A percentile compares a stretch with the other conserved stretches of the same genome.
Conservation (phyloP, 1,284 basidiomycete species). For the Irpex sp. region DNA sequence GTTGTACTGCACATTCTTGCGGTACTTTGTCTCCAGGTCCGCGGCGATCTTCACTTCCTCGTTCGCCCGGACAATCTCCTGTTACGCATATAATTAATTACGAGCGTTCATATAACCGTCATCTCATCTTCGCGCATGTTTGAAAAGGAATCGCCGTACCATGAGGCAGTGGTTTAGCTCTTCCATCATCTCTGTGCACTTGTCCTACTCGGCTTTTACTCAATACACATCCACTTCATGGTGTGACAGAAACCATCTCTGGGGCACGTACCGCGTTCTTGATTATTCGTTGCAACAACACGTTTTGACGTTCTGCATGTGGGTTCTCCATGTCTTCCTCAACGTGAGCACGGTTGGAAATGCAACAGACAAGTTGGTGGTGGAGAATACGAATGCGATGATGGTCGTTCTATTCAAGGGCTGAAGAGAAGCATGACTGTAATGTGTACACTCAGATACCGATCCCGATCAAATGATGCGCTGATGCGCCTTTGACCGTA, state of each 20-base stretch:
- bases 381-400: neutral
- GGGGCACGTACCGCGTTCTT: constrained; percentile 76
- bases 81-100: constrained; percentile 4
- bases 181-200: constrained; percentile 76
- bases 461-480: neutral
- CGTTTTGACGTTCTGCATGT: constrained; percentile 87
- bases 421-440: neutral
- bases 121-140: neutral
- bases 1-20: constrained; percentile 85
- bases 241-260: neutral
- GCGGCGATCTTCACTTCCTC: constrained; percentile 71
- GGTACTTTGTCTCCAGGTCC: constrained; percentile 76
- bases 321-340: constrained; percentile 76
- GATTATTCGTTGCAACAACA: constrained; percentile 84
- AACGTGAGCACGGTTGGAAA: neutral
- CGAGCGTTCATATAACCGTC: neutral
- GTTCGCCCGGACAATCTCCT: constrained; percentile 75
- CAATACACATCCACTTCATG: neutral
- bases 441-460: neutral
- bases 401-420: neutral
- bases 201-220: constrained; percentile 44
- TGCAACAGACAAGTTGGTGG: neutral
- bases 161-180: constrained; percentile 80
- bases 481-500: neutral
- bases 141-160: constrained; percentile 34